Percentiles rank a stretch among this genome's conserved stretches.
phyloP scores from a whole-genome alignment of 345 rosid species.

The Moricandia arvensis region DNA sequence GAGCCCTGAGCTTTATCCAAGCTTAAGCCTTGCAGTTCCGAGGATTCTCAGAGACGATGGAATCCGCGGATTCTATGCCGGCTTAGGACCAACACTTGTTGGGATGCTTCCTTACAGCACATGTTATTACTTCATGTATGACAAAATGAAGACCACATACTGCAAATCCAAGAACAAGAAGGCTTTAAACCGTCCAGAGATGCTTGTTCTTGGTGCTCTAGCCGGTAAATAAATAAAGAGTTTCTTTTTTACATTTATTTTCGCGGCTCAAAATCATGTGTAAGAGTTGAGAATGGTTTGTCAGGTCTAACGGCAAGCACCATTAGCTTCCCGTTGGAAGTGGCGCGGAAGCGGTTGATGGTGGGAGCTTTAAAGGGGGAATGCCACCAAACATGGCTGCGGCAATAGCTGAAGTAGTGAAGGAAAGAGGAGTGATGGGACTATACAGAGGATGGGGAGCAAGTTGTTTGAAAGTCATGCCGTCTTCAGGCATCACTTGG shows the following conservation, averaged over 20 bases:
- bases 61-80: constrained; percentile 76
- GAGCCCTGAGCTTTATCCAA: constrained; percentile 83
- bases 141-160: constrained; percentile 67
- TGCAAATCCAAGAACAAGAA: constrained; percentile 76
- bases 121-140: constrained; percentile 93
- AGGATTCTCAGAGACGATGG: constrained; percentile 87
- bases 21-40: constrained; percentile 62
- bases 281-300: not conserved
- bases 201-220: constrained; percentile 86
- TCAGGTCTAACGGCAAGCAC: constrained; percentile 97
- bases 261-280: not conserved
- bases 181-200: constrained; percentile 83
- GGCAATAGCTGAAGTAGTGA: constrained; percentile 80
- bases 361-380: constrained; percentile 88
- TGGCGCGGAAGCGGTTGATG: constrained; percentile 94
- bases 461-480: constrained; percentile 96
- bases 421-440: constrained; percentile 75
- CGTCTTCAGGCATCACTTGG: constrained; percentile 96
- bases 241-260: not conserved
- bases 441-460: constrained; percentile 99
- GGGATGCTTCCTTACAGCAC: constrained; percentile 99
- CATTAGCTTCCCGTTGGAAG: constrained; percentile 94
- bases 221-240: constrained; percentile 50
- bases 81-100: constrained; percentile 72
- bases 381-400: constrained; percentile 92